These are phyloP conservation scores for Pulveroboletus sp. DNA, from an alignment of 768 basidiomycete genomes.

Conservation along the genomic window DNA sequence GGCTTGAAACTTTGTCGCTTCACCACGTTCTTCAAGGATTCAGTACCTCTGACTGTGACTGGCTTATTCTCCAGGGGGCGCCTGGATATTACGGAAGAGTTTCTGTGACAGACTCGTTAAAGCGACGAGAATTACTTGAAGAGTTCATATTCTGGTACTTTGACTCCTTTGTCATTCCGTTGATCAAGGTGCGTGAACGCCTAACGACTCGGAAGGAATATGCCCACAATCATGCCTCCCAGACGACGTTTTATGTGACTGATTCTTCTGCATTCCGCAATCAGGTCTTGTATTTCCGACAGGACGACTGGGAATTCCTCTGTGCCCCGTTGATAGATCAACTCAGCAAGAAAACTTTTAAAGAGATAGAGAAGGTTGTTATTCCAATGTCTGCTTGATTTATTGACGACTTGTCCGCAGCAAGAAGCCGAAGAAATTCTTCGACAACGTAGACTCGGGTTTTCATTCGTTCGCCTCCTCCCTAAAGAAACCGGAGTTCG, in stretches of 20 bases:
- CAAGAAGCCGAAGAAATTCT: constrained; percentile 62
- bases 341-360: constrained; percentile 70
- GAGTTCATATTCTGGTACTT: constrained; percentile 97
- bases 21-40: constrained; percentile 79
- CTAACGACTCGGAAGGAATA: not conserved
- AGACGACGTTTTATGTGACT: constrained; percentile 95
- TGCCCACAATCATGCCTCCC: not conserved
- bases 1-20: constrained; percentile 78
- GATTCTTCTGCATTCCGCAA: constrained; percentile 86
- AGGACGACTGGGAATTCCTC: constrained; percentile 88
- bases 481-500: constrained; percentile 95
- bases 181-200: constrained; percentile 62
- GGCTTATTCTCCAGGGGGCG: constrained; percentile 56
- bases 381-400: not conserved
- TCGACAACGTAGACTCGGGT: constrained; percentile 72
- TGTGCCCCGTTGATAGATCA: constrained; percentile 78
- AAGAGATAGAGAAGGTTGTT: constrained; percentile 62
- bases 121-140: constrained; percentile 76
- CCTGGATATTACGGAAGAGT: constrained; percentile 46
- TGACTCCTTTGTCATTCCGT: constrained; percentile 74
- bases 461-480: constrained; percentile 82
- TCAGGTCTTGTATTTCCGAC: constrained; percentile 85
- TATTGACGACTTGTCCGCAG: constrained; percentile 35
- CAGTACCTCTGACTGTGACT: constrained; percentile 70
- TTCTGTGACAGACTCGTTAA: constrained; percentile 64